Evolutionary conservation across 225 moss, liverwort and hornwort genomes (phyloP), one percentile per base, ranked within the genome.

Genomic region (Lunularia cruciata): DNA sequence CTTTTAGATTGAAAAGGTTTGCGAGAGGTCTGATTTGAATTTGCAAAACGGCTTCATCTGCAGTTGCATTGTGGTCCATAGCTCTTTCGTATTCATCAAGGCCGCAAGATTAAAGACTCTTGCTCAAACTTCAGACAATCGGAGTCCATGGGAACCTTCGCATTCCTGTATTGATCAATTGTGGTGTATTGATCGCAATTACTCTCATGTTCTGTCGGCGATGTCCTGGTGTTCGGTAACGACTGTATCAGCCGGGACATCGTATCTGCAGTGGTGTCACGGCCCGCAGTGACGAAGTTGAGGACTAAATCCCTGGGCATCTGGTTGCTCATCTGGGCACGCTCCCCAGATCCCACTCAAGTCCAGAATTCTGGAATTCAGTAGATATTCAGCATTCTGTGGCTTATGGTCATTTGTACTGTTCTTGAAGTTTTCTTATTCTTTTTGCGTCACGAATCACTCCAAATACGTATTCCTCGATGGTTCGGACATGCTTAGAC

Each of bases 241-340:
- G 76, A 69, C 55, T 84, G 83, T 16, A 83, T 80, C 67, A 86
- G 80, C 89, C 89, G 86, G 30, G 84, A 76, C 6, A 89, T 73
- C 0, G 86, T 86, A 33, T 81, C 80, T 6, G 90, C 92, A 8
- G 92, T 85, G 1, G 92, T 86, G 22, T 92, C 90, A 56, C 92
- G 63, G 11, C 85, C 85, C 25, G 85, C 82, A 19, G 82, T 74
- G 23, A 86, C 74, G 23, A 80, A 80, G 63, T 83, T 82, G 4
- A 86, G 55, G 8, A 88, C 72, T 12, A 81, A 86, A 57, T 92
- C 92, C 3, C 90, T 85, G 2, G 90, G 75, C 14, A 74, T 69
- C 77, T 92, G 90, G 78, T 80, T 71, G 9, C 81, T 81, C 57
- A 86, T 75, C 5, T 73, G 56, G 1, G 65, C 26, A 6, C 46